Conservation (phyloP, 306 rosid genomes). For the Vigna nakashimae region DNA sequence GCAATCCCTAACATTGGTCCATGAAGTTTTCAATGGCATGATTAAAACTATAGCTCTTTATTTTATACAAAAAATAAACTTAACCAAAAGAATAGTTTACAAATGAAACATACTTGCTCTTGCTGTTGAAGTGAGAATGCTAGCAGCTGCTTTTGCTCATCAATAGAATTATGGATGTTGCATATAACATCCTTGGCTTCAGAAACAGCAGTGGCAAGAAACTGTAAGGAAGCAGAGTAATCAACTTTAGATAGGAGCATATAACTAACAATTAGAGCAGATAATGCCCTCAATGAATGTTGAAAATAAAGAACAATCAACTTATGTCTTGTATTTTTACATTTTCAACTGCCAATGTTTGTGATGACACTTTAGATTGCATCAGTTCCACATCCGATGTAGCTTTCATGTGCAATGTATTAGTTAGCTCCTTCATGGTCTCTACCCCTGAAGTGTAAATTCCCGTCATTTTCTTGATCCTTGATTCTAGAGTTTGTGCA, state of each 20-base stretch:
- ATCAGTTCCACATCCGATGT: conserved; percentile 76
- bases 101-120: conserved; percentile 64
- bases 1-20: conserved; percentile 65
- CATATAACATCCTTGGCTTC: conserved; percentile 75
- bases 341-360: conserved; percentile 65
- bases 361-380: conserved; percentile 60
- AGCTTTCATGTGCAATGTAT: conserved; percentile 69
- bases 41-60: conserved; percentile 23
- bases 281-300: not conserved
- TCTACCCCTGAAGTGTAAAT: conserved; percentile 72
- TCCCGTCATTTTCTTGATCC: conserved; percentile 71
- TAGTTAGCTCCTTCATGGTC: conserved; percentile 64
- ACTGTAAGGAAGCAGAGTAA: conserved; percentile 52
- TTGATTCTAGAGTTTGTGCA: conserved; percentile 69
- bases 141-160: conserved; percentile 74
- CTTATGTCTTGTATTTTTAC: conserved; percentile 48
- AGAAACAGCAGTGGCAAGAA: conserved; percentile 65
- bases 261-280: not conserved
- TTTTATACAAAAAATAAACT: conserved; percentile 1
- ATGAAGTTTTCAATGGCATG: conserved; percentile 37
- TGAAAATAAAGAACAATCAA: not conserved
- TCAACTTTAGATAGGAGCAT: conserved; percentile 31
- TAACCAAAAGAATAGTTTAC: not conserved
- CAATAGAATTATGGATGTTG: conserved; percentile 68
- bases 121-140: conserved; percentile 69